These are phyloP conservation scores for Alternaria novae-zelandiae DNA, from an alignment of 2,329 filamentous ascomycete genomes.

Conservation along the genomic window DNA sequence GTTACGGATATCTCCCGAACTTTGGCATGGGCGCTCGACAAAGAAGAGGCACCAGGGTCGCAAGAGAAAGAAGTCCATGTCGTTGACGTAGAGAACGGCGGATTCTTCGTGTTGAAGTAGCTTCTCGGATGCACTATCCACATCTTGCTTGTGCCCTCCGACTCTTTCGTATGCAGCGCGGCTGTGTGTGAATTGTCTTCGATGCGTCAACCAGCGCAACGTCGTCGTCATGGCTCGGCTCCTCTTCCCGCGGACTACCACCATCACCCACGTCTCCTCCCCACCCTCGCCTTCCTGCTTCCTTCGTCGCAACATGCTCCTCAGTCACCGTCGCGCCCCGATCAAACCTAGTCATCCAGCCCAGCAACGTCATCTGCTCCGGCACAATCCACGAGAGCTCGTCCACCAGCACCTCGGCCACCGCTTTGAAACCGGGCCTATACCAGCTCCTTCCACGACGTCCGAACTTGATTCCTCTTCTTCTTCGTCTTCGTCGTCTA, in stretches of 20 bases:
- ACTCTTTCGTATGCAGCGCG: not conserved
- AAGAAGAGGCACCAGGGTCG: not conserved
- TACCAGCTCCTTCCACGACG: not conserved
- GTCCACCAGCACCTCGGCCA: constrained; percentile 4
- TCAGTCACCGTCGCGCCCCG: constrained; percentile 2
- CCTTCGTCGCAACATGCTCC: constrained; percentile 3
- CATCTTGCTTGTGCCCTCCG: not conserved
- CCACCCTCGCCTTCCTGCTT: constrained; percentile 2
- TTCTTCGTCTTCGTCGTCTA: too few species aligned
- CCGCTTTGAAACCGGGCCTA: constrained; percentile 2
- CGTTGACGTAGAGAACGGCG: not conserved
- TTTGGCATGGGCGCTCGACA: not conserved
- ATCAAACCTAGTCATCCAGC: constrained; percentile 1
- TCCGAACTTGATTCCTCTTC: too few species aligned
- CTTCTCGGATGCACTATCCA: not conserved
- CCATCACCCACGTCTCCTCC: constrained; percentile 1
- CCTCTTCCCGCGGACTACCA: constrained; percentile 1
- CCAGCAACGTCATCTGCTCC: constrained; percentile 5
- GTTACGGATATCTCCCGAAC: not conserved
- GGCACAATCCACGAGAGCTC: constrained; percentile 1
- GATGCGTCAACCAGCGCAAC: not conserved
- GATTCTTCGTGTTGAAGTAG: not conserved
- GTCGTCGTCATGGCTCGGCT: constrained; percentile 1
- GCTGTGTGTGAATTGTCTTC: constrained; percentile 2
- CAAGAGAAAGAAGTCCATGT: not conserved